phyloP scores from a whole-genome alignment of 768 basidiomycete species.

The Tulasnella sp. region DNA sequence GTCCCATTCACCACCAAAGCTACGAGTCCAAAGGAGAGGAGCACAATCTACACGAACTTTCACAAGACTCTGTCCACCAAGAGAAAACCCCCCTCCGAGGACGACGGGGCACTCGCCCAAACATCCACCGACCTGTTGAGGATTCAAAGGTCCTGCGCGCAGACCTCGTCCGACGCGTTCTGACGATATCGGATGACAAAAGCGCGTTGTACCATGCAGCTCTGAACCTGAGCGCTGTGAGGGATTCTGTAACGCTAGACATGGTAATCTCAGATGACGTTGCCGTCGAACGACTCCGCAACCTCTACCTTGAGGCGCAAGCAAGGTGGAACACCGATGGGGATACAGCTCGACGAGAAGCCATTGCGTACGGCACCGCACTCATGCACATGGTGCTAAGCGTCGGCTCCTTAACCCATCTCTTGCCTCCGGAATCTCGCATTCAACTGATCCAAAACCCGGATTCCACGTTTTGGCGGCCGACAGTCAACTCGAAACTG shows the following conservation, averaged over 20 bases:
- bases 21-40: background rate
- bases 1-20: background rate
- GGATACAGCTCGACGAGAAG: background rate
- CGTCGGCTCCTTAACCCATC: background rate
- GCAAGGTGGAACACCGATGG: constrained; percentile 1
- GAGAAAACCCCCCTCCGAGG: background rate
- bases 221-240: background rate
- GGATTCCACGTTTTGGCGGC: background rate
- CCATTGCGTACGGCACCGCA: background rate
- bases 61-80: background rate
- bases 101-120: background rate
- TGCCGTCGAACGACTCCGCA: background rate
- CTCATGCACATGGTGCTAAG: background rate
- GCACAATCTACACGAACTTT: background rate
- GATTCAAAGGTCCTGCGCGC: background rate
- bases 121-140: background rate
- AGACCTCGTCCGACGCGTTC: background rate
- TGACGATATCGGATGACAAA: background rate
- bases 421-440: background rate
- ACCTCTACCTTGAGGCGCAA: background rate
- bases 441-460: background rate
- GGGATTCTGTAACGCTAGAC: background rate
- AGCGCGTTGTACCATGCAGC: background rate
- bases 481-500: background rate
- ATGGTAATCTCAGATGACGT: background rate